phyloP scores from a whole-genome alignment of 1,139 yeast genomes.

The Saccharomycopsis phalli region DNA sequence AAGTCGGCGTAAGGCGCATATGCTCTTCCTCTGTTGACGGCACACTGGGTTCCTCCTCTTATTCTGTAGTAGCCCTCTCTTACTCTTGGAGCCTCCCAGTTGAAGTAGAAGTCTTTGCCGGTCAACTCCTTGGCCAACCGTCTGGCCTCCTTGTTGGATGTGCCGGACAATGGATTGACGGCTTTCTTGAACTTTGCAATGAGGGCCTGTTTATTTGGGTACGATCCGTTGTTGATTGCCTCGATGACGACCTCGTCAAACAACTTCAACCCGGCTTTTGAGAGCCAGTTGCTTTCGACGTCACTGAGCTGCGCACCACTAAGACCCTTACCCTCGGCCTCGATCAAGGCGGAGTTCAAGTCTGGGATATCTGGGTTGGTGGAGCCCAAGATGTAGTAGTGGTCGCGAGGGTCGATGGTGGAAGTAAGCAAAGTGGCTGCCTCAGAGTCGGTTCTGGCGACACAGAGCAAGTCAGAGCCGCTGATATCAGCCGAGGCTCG shows the following conservation, averaged over 20 bases:
- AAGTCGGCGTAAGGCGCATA: slow-evolving; percentile 92
- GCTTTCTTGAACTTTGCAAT: slow-evolving; percentile 57
- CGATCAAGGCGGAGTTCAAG: slow-evolving; percentile 37
- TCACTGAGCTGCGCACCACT: slow-evolving; percentile 62
- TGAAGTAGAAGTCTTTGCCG: slow-evolving; percentile 66
- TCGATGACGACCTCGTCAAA: slow-evolving; percentile 90
- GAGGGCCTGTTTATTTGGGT: slow-evolving; percentile 56
- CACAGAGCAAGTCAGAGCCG: slow-evolving; percentile 49
- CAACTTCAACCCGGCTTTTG: slow-evolving; percentile 75
- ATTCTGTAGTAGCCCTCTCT: slow-evolving; percentile 97
- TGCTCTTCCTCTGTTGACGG: slow-evolving; percentile 94
- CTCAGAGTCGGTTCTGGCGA: slow-evolving; percentile 56
- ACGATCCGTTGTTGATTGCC: slow-evolving; percentile 56
- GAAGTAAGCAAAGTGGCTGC: slow-evolving; percentile 47
- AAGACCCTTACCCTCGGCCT: slow-evolving; percentile 37
- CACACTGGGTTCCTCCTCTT: slow-evolving; percentile 95
- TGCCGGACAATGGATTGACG: slow-evolving; percentile 67
- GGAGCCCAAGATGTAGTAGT: slow-evolving; percentile 44
- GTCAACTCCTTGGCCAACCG: slow-evolving; percentile 73
- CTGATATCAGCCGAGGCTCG: slow-evolving; percentile 58
- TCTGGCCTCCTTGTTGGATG: slow-evolving; percentile 76
- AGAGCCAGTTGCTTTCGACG: slow-evolving; percentile 78
- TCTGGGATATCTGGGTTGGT: slow-evolving; percentile 34
- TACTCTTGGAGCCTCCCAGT: slow-evolving; percentile 95
- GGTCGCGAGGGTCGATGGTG: slow-evolving; percentile 48